These are phyloP conservation scores for Ricinus communis DNA, from an alignment of 345 rosid genomes.

Conservation along the genomic window DNA sequence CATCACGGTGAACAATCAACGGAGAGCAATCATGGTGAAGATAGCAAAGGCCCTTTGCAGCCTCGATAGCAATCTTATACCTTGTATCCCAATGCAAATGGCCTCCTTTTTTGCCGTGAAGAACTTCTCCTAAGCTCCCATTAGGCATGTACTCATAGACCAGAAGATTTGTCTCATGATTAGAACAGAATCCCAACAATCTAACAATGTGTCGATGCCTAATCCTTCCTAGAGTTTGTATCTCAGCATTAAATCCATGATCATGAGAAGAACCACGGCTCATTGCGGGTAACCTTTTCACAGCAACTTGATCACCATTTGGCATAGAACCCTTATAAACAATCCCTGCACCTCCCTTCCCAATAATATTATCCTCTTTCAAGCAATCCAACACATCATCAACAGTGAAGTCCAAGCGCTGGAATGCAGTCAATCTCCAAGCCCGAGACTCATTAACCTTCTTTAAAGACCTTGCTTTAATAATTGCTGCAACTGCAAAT, in stretches of 20 bases:
- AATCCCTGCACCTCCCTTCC: constrained; percentile 94
- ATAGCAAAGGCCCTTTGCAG: constrained; percentile 87
- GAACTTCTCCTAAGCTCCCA: constrained; percentile 87
- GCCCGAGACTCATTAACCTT: constrained; percentile 82
- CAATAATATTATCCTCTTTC: constrained; percentile 88
- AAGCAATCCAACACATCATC: constrained; percentile 80
- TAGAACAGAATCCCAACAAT: constrained; percentile 78
- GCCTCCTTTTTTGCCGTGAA: constrained; percentile 91
- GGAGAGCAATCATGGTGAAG: constrained; percentile 93
- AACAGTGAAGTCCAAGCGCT: constrained; percentile 77
- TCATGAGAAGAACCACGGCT: constrained; percentile 91
- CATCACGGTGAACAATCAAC: constrained; percentile 80
- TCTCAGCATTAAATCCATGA: constrained; percentile 95
- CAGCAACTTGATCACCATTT: constrained; percentile 76
- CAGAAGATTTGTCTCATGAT: constrained; percentile 86
- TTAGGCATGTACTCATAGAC: constrained; percentile 90
- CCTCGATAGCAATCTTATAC: constrained; percentile 78
- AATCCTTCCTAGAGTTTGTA: constrained; percentile 85
- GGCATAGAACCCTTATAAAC: constrained; percentile 83
- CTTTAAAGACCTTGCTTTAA: constrained; percentile 77
- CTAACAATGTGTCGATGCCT: constrained; percentile 86
- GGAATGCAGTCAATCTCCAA: constrained; percentile 96
- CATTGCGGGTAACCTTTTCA: constrained; percentile 75
- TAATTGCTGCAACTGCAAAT: constrained; percentile 76
- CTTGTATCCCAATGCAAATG: constrained; percentile 88